Conservation (phyloP, 2,329 filamentous ascomycete species). For the Paraphoma chrysanthemicola region DNA sequence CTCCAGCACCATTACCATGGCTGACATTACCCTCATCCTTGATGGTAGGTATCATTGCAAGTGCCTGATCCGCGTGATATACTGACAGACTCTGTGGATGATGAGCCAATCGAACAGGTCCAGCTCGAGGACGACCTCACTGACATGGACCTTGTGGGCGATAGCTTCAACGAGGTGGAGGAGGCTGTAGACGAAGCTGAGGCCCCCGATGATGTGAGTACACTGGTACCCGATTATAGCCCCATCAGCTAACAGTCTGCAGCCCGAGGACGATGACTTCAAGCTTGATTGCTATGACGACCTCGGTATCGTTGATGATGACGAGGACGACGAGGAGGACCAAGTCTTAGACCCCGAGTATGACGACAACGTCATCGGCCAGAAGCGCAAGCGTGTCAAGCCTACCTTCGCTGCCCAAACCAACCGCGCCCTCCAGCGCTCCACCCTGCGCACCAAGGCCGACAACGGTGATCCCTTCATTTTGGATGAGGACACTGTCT, state of each 20-base stretch:
- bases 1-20: slow-evolving; percentile 13
- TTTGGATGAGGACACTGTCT: slow-evolving; percentile 23
- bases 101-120: slow-evolving; percentile 9
- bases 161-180: slow-evolving; percentile 12
- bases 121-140: slow-evolving; percentile 7
- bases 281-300: slow-evolving; percentile 24
- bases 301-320: slow-evolving; percentile 6
- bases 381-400: slow-evolving; percentile 25
- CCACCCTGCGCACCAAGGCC: slow-evolving; percentile 13
- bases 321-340: slow-evolving; percentile 6
- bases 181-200: slow-evolving; percentile 5
- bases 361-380: slow-evolving; percentile 8
- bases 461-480: slow-evolving; percentile 27
- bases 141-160: slow-evolving; percentile 9
- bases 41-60: slow-evolving; percentile 13
- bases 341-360: slow-evolving; percentile 14
- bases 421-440: slow-evolving; percentile 6
- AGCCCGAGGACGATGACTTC: slow-evolving; percentile 23
- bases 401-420: slow-evolving; percentile 6
- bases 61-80: neutral
- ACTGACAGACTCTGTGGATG: slow-evolving; percentile 13
- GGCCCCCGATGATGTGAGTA: slow-evolving; percentile 10
- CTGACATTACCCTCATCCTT: slow-evolving; percentile 16
- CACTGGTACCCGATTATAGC: neutral
- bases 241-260: slow-evolving; percentile 3